Percentiles rank a stretch among this genome's conserved stretches.
Evolutionary conservation across 2,329 filamentous ascomycete genomes (phyloP).

Genomic region (Ophiostoma perfectum): DNA sequence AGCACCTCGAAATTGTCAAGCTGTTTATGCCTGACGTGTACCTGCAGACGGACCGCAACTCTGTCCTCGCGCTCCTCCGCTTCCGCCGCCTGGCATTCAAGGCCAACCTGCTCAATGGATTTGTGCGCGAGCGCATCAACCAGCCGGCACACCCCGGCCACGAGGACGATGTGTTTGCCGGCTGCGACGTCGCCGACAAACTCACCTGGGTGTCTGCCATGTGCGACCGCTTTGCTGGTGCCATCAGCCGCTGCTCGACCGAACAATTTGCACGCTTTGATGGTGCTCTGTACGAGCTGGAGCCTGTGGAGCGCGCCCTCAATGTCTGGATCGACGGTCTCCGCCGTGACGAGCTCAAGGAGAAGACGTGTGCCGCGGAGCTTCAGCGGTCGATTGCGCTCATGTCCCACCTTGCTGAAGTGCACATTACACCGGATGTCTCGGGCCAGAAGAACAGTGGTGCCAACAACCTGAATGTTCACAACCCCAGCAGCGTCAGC

Average conservation of each 20-base stretch:
- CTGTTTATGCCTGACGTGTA: constrained; percentile 84
- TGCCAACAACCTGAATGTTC: constrained; percentile 4
- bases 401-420: constrained; percentile 77
- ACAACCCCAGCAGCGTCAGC: constrained; percentile 21
- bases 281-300: constrained; percentile 76
- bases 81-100: constrained; percentile 90
- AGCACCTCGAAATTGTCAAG: constrained; percentile 84
- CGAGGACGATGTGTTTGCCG: constrained; percentile 72
- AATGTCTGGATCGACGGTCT: constrained; percentile 84
- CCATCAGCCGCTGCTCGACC: constrained; percentile 71
- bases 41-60: constrained; percentile 66
- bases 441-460: background rate
- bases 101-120: constrained; percentile 68
- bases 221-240: constrained; percentile 76
- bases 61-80: constrained; percentile 78
- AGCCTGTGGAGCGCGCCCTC: constrained; percentile 82
- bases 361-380: constrained; percentile 74
- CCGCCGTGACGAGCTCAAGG: constrained; percentile 77
- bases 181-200: constrained; percentile 78
- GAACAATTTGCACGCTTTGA: constrained; percentile 75
- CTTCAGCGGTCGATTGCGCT: constrained; percentile 79
- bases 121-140: constrained; percentile 72
- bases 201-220: constrained; percentile 77
- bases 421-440: constrained; percentile 55
- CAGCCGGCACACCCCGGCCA: constrained; percentile 57